Conservation (phyloP, 75 land plant genomes). For the Cupressus sempervirens region DNA sequence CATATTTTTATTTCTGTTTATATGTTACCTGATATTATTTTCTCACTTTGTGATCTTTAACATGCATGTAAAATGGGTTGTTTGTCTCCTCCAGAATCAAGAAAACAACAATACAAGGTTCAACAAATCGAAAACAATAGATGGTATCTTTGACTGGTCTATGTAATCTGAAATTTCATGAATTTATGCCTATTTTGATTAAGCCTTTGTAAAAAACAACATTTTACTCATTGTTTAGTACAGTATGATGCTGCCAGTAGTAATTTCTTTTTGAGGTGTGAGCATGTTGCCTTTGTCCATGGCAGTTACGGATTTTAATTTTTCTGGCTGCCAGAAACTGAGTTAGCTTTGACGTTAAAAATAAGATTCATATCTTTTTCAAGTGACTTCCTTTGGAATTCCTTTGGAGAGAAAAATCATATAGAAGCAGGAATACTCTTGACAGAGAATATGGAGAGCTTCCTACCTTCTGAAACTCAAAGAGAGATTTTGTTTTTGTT, state of each 20-base stretch:
- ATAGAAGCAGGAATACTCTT: background rate
- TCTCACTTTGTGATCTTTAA: background rate
- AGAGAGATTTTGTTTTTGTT: background rate
- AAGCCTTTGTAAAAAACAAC: background rate
- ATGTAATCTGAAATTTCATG: background rate
- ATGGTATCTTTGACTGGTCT: background rate
- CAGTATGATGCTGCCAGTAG: background rate
- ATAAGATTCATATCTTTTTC: background rate
- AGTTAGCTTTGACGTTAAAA: background rate
- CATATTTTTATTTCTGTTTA: background rate
- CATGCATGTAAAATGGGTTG: background rate
- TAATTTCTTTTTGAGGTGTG: background rate
- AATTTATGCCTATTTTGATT: background rate
- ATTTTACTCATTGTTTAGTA: background rate
- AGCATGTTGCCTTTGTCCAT: background rate
- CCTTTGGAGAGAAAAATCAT: background rate
- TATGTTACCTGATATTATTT: background rate
- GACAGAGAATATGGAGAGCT: background rate
- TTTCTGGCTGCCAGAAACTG: background rate
- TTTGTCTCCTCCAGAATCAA: background rate
- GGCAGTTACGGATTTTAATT: background rate
- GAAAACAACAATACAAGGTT: background rate
- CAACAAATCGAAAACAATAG: background rate
- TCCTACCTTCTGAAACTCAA: background rate
- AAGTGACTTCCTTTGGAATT: background rate